Evolutionary conservation across 495 filamentous ascomycete genomes (phyloP), one percentile per base, ranked within the genome.

Genomic region (Hypoxylon crocopeplum): DNA sequence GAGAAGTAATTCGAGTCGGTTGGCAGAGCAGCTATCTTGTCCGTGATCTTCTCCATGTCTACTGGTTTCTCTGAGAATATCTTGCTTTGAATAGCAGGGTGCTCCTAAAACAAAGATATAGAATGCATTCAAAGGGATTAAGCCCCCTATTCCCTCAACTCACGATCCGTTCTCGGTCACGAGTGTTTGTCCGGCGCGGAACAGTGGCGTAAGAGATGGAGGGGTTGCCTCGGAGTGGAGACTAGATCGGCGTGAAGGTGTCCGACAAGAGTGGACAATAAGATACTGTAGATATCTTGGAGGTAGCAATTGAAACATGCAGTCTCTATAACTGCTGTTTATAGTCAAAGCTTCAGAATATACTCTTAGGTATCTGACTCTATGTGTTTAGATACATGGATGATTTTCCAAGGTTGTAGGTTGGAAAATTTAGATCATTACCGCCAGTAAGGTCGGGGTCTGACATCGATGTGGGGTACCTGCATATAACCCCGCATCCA

Each of bases 21-120:
- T 70, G 91, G 89, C 76, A 98, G 76, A 58, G 91, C 91, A 74
- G 90, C 89, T 67, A 98, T 92, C 82, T 98, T 98, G 79, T 96
- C 89, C 48, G 92, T 97, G 69, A 98, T 91, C 75, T 91, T 96
- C 75, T 94, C 88, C 88, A 93, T 93, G 34, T 30, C 70, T 30
- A 33, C 24, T 4, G 6, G 12, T 20, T 11, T 24, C 16, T 36
- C 16, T 24, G 1, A 38, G 21, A 3, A n/a, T n/a, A n/a, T n/a
- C n/a, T n/a, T n/a, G 21, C 40, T 38, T 7, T 3, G 29, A 30
- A 48, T 21, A 5, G 5, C 17, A 6, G 22, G 6, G 15, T 3
- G 22, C 11, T 42, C 27, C 32, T 33, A 37, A 42, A 37, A 8
- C 21, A 25, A 16, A 42, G 17, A 37, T 16, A 10, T 13, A 24